These are phyloP conservation scores for Nidula niveotomentosa DNA, from an alignment of 1,284 basidiomycete species.

Conservation along the genomic window DNA sequence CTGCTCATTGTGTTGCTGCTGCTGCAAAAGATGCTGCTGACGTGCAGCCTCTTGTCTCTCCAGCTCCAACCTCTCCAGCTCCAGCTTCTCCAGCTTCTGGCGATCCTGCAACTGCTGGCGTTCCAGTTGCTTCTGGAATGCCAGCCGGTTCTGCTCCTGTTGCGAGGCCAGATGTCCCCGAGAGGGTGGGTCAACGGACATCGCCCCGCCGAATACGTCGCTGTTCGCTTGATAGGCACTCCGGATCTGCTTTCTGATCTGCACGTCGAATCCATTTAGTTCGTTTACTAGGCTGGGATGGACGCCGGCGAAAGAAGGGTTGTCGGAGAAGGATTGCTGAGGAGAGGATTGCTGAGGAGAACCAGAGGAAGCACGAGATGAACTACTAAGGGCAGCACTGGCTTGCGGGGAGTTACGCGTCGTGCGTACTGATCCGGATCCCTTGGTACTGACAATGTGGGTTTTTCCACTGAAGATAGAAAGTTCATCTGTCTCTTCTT, in stretches of 20 bases:
- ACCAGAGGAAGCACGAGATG: slow-evolving; percentile 22
- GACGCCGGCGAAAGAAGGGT: slow-evolving; percentile 44
- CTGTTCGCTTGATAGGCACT: slow-evolving; percentile 41
- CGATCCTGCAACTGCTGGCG: neutral
- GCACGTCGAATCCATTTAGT: slow-evolving; percentile 55
- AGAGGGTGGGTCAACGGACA: slow-evolving; percentile 19
- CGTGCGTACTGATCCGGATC: slow-evolving; percentile 6
- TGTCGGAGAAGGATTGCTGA: slow-evolving; percentile 26
- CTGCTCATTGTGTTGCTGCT: slow-evolving; percentile 18
- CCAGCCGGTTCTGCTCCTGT: slow-evolving; percentile 13
- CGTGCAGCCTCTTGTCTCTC: slow-evolving; percentile 9
- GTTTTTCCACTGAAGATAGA: slow-evolving; percentile 73
- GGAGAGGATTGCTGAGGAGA: slow-evolving; percentile 14
- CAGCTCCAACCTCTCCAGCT: slow-evolving; percentile 14
- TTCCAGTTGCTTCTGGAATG: slow-evolving; percentile 1
- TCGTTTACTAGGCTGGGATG: slow-evolving; percentile 64
- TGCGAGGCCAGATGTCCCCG: slow-evolving; percentile 7
- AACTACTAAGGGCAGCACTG: slow-evolving; percentile 4
- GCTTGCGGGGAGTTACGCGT: neutral
- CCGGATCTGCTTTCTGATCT: slow-evolving; percentile 55
- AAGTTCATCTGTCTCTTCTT: slow-evolving; percentile 58
- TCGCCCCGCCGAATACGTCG: slow-evolving; percentile 25
- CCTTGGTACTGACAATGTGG: slow-evolving; percentile 53
- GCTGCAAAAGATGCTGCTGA: slow-evolving; percentile 7
- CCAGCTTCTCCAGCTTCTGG: neutral